phyloP scores from a whole-genome alignment of 2,329 filamentous ascomycete species.

The Proliferodiscus dingleyae region DNA sequence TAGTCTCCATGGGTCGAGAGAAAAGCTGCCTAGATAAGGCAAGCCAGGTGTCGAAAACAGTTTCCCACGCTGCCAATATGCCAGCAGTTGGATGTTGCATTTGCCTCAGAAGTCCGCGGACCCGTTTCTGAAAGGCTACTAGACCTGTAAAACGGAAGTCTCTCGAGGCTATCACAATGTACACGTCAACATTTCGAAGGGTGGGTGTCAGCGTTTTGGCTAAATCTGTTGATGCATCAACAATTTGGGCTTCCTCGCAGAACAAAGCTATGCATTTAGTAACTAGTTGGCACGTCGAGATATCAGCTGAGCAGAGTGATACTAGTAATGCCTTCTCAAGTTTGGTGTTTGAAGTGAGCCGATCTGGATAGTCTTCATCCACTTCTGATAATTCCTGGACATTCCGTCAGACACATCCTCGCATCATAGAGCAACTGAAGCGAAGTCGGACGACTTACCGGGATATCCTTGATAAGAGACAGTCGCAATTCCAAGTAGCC shows the following conservation, averaged over 20 bases:
- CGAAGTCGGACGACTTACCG: slow-evolving; percentile 29
- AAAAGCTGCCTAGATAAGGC: slow-evolving; percentile 60
- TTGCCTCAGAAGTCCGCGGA: slow-evolving; percentile 53
- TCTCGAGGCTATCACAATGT: slow-evolving; percentile 57
- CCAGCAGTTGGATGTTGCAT: slow-evolving; percentile 60
- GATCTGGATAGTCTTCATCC: slow-evolving; percentile 50
- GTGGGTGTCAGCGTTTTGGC: slow-evolving; percentile 48
- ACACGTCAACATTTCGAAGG: slow-evolving; percentile 56
- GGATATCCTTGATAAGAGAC: slow-evolving; percentile 40
- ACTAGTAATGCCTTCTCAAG: slow-evolving; percentile 60
- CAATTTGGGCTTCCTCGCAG: slow-evolving; percentile 55
- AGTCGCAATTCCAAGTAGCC: slow-evolving; percentile 53
- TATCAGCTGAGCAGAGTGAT: slow-evolving; percentile 59
- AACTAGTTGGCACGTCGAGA: slow-evolving; percentile 60
- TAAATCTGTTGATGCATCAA: slow-evolving; percentile 47
- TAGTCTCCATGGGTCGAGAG: slow-evolving; percentile 42
- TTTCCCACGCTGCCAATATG: slow-evolving; percentile 64
- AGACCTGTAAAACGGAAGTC: slow-evolving; percentile 63
- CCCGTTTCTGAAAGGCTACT: slow-evolving; percentile 65
- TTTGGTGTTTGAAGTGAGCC: slow-evolving; percentile 47
- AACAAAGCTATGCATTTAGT: slow-evolving; percentile 57
- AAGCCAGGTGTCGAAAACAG: slow-evolving; percentile 61
- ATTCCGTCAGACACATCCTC: slow-evolving; percentile 7
- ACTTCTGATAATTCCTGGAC: slow-evolving; percentile 50
- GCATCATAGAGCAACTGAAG: not conserved